Conservation (phyloP, 192 early-diverging fungal genomes). For the Coemansia sp. region DNA sequence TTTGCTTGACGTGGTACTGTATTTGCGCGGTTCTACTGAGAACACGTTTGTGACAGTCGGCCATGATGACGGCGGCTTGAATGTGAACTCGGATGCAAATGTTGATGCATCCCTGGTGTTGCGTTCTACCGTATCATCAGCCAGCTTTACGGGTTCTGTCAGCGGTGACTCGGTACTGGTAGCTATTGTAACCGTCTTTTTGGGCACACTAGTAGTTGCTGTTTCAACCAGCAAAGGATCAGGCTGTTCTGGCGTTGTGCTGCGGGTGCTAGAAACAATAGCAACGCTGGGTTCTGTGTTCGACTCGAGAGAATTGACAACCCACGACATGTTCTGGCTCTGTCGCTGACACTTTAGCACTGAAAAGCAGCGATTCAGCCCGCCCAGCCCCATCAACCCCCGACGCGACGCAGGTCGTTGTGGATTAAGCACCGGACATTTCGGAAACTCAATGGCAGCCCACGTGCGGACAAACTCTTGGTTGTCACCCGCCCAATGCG, state of each 20-base stretch:
- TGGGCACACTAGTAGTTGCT: background rate
- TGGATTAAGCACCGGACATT: constrained; percentile 22
- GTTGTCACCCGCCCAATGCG: constrained; percentile 21
- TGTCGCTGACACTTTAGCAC: constrained; percentile 12
- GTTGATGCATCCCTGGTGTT: background rate
- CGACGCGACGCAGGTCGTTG: background rate
- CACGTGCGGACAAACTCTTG: constrained; percentile 18
- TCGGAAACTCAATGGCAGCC: constrained; percentile 42
- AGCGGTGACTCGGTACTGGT: background rate
- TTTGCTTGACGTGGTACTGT: background rate
- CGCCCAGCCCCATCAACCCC: background rate
- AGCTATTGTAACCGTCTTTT: background rate
- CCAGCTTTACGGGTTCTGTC: background rate
- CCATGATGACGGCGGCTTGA: background rate
- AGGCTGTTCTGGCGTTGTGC: background rate
- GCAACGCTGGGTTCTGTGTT: background rate
- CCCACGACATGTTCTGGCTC: background rate
- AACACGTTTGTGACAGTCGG: background rate
- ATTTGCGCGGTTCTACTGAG: constrained; percentile 7
- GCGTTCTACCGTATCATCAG: background rate
- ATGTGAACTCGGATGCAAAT: background rate
- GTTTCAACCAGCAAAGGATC: background rate
- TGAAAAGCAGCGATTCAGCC: constrained; percentile 19
- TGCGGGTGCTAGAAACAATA: background rate
- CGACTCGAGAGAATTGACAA: background rate